Evolutionary conservation across 768 basidiomycete species (phyloP), one percentile per base, ranked within the genome.

Genomic region (Russula brevipes): DNA sequence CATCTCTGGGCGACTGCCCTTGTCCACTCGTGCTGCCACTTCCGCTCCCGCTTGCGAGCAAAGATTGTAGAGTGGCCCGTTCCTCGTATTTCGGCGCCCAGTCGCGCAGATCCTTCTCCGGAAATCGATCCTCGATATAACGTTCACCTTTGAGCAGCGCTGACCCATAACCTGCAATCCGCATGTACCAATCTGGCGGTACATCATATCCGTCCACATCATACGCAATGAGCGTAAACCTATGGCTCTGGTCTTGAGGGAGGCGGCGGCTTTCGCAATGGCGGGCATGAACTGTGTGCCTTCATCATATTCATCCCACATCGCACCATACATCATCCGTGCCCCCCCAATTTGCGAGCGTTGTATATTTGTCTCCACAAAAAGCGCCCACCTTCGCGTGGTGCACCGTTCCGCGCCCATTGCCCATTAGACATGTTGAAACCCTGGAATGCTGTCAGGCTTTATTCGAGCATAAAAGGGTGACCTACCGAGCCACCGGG

Each of bases 241-340:
- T 75, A 17, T 84, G 80, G n/a, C 81, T 80, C 59, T 79, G 75
- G 10, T 68, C 70, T n/a, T 54, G 54, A 12, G 91, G 91, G 2
- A 91, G 76, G 81, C 75, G 6, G 80, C 75, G 62, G 84, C 83
- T 61, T 78, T 76, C 46, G 83, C 71, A 1, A 90, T 82, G 14
- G 84, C 81, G 7, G 91, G 91, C 79, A 94, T 82, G 65, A 90
- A 82, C 2, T 85, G 89, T 0, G 91, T 93, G 42, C 91, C 91
- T 77, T 91, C 89, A 68, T 92, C 89, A 66, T 91, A 91, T 72
- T 91, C 91, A 69, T 93, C 91, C 89, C 91, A 92, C 89, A 91
- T 92, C 7, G 89, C 89, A 30, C 87, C 86, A 65, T 92, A 92
- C 57, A 91, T 81, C 7, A 76, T 85, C 19, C 83, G 81, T 7